phyloP scores from a whole-genome alignment of 768 basidiomycete species.

The Amanita molliuscula region DNA sequence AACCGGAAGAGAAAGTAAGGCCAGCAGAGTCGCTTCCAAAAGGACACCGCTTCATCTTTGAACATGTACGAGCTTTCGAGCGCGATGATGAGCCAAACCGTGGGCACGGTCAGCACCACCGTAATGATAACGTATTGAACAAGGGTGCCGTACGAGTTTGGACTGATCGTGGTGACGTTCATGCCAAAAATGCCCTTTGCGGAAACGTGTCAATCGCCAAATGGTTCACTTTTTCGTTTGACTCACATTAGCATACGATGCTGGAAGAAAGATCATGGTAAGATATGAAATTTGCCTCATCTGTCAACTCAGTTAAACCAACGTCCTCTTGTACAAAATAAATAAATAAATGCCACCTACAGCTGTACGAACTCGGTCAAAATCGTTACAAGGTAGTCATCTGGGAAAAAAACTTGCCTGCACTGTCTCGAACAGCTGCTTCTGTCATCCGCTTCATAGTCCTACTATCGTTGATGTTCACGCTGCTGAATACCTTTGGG shows the following conservation, averaged over 20 bases:
- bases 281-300: constrained; percentile 35
- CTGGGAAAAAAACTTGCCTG: constrained; percentile 11
- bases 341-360: constrained; percentile 5
- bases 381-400: neutral
- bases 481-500: constrained; percentile 31
- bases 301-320: neutral
- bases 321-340: neutral
- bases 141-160: constrained; percentile 25
- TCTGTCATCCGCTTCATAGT: constrained; percentile 31
- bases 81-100: constrained; percentile 46
- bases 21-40: constrained; percentile 26
- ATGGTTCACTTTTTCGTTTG: neutral
- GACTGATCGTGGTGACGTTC: constrained; percentile 39
- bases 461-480: constrained; percentile 38
- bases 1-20: constrained; percentile 17
- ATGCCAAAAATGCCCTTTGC: constrained; percentile 49
- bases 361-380: constrained; percentile 7
- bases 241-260: constrained; percentile 39
- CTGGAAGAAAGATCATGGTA: constrained; percentile 42
- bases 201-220: neutral
- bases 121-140: constrained; percentile 31
- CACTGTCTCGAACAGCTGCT: constrained; percentile 24
- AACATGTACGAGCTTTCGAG: constrained; percentile 37
- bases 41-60: constrained; percentile 11
- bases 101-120: constrained; percentile 35